Base-by-base conservation (phyloP, 2,329 filamentous ascomycete species). In the Keithomyces neogunnii region DNA sequence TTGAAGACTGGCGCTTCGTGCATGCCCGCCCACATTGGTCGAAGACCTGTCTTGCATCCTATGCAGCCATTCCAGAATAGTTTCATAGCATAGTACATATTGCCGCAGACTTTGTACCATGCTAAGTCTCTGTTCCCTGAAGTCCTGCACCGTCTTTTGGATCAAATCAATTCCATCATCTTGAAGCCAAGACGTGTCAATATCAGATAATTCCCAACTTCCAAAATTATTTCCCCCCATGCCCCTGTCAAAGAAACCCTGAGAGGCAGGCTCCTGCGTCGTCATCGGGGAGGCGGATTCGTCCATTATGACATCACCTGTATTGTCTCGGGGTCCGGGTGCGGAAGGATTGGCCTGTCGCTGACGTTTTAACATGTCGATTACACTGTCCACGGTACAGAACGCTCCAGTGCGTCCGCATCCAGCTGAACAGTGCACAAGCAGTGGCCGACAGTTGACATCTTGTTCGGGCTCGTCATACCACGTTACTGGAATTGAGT, bases 21-120 rank as follows among this genome's bases (percentile, higher is more conserved):
- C 54, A 47, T 63, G 58, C 19, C 59, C 59, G 35, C 55, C 55
- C 1, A 53, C 48, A 26, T 50, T 53, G 38, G 39, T 58, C 48
- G 53, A 48, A 45, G 54, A 53, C 35, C 60, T 48, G 32, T 69
- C 74, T 50, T 80, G 72, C 39, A 74, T 60, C 56, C 77, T 69
- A 59, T 69, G 71, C 31, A 93, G 69, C 90, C 92, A 99, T 69
- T 97, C 92, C 50, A 95, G 72, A 5, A 97, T 78, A 40, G 88
- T 95, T 72, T 99, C 93, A 67, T 99, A 99, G 68, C 93, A 99
- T 35, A 99, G 81, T 47, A 96, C 92, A 70, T 87, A 97, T 66
- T 99, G 93, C 54, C 89, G 78, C 52, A 97, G 72, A 61, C 87
- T 96, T 69, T 97, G 93, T 43, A 99, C 92, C 91, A 97, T 99